These are phyloP conservation scores for Cnidoscolus chayamansa DNA, from an alignment of 441 rosid species.

Conservation along the genomic window DNA sequence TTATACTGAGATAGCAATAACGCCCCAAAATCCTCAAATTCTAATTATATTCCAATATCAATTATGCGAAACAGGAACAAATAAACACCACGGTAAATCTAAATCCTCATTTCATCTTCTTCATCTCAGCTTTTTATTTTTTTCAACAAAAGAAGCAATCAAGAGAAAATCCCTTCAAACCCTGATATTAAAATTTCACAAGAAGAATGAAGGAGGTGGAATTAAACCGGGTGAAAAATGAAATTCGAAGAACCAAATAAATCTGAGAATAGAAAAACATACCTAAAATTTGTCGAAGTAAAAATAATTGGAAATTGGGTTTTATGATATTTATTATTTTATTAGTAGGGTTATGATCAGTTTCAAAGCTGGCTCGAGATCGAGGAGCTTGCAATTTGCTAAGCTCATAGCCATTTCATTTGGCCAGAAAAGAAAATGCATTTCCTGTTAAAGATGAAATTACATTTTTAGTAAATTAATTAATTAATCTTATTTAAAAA, in stretches of 20 bases:
- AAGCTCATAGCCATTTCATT: slow-evolving; percentile 14
- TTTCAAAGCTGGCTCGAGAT: slow-evolving; percentile 27
- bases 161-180: slow-evolving; percentile 7
- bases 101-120: neutral
- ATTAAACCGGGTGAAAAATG: neutral
- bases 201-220: neutral
- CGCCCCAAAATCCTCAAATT: slow-evolving; percentile 2
- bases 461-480: neutral
- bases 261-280: slow-evolving; percentile 14
- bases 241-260: neutral
- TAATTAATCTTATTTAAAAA: no score
- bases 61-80: neutral
- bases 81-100: neutral
- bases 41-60: slow-evolving; percentile 2
- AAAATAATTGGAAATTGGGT: no score
- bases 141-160: slow-evolving; percentile 1
- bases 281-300: slow-evolving; percentile 15
- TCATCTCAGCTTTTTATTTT: neutral
- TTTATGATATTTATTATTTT: neutral
- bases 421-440: neutral
- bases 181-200: slow-evolving; percentile 11
- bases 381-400: slow-evolving; percentile 33
- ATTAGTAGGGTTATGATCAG: neutral
- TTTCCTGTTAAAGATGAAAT: neutral
- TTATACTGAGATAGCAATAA: neutral